Evolutionary conservation across 2,329 filamentous ascomycete genomes (phyloP).

Genomic region (Monilinia polystroma): DNA sequence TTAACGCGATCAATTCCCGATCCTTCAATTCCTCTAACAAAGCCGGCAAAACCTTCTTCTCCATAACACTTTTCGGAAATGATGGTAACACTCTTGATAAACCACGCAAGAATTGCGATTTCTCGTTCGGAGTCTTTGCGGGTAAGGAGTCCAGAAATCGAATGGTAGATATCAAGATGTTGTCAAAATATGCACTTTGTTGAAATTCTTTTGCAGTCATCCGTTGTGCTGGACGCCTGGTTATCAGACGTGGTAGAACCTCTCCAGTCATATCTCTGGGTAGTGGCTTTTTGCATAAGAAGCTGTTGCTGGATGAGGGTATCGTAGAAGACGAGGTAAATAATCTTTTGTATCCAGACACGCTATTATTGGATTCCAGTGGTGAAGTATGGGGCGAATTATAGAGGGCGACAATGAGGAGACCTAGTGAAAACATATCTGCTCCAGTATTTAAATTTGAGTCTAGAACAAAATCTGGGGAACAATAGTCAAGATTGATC

Average conservation of each 20-base stretch:
- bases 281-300: constrained; percentile 73
- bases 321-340: constrained; percentile 77
- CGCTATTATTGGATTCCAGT: constrained; percentile 74
- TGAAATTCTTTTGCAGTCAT: constrained; percentile 90
- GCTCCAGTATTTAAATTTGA: constrained; percentile 79
- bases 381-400: constrained; percentile 92
- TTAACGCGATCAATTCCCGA: constrained; percentile 76
- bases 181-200: constrained; percentile 94
- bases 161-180: constrained; percentile 92
- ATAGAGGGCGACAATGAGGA: constrained; percentile 86
- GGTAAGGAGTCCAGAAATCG: constrained; percentile 90
- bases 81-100: constrained; percentile 83
- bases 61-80: constrained; percentile 89
- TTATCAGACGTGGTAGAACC: constrained; percentile 83
- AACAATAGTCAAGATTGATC: constrained; percentile 88
- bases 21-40: constrained; percentile 94
- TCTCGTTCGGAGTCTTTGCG: constrained; percentile 87
- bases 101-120: constrained; percentile 86
- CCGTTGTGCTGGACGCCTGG: constrained; percentile 80
- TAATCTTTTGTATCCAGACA: constrained; percentile 80
- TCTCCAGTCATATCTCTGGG: constrained; percentile 74
- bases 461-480: constrained; percentile 92
- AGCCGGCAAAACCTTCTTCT: constrained; percentile 89
- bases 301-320: constrained; percentile 80
- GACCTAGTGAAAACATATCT: constrained; percentile 91